These are phyloP conservation scores for Begonia peltatifolia DNA, from an alignment of 306 rosid species.

Conservation along the genomic window DNA sequence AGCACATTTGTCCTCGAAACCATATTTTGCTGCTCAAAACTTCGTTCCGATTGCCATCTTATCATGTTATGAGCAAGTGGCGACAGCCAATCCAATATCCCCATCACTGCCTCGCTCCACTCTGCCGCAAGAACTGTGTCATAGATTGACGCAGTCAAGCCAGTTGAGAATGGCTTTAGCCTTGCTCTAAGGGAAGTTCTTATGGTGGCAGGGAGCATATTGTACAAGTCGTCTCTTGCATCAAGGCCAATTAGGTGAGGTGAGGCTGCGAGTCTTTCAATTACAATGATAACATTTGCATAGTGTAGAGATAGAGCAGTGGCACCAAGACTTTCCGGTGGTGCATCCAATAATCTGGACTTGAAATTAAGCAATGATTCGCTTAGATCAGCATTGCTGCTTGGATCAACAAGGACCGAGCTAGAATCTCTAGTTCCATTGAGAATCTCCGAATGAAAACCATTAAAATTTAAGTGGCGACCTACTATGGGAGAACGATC, in stretches of 20 bases:
- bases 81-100: constrained; percentile 87
- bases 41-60: constrained; percentile 97
- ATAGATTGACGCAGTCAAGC: constrained; percentile 37
- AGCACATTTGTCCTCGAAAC: constrained; percentile 67
- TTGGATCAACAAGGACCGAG: constrained; percentile 17
- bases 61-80: constrained; percentile 96
- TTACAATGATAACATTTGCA: constrained; percentile 70
- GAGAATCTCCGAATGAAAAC: constrained; percentile 22
- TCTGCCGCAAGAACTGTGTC: constrained; percentile 66
- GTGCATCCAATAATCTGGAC: constrained; percentile 54
- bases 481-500: constrained; percentile 20
- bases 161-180: constrained; percentile 65
- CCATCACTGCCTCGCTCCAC: constrained; percentile 66
- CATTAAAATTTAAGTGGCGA: constrained; percentile 27
- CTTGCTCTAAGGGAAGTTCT: constrained; percentile 49
- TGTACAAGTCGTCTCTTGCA: constrained; percentile 93
- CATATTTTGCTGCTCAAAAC: constrained; percentile 78
- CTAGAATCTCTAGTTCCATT: constrained; percentile 19
- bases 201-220: constrained; percentile 69
- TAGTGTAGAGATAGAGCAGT: constrained; percentile 91
- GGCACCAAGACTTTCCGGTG: constrained; percentile 75
- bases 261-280: constrained; percentile 86
- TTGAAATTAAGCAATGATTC: constrained; percentile 28
- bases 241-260: constrained; percentile 94
- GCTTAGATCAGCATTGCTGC: constrained; percentile 16